Evolutionary conservation across 163 green algal genomes (phyloP), one percentile per base, ranked within the genome.

Genomic region (Chlamydomonas reinhardtii): DNA sequence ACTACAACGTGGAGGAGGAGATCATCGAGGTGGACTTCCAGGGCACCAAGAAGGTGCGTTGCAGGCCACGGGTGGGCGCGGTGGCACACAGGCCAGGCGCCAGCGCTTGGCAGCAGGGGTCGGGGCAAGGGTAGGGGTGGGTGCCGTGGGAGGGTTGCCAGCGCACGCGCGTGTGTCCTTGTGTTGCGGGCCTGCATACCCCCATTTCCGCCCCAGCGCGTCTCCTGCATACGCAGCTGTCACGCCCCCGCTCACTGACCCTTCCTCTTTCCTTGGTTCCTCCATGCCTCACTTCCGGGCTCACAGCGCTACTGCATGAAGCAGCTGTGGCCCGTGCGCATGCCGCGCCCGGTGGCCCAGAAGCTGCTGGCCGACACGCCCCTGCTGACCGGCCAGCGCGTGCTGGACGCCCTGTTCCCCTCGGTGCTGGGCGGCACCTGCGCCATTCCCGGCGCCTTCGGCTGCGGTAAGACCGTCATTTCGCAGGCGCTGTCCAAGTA

Each of bases 391-490:
- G 98, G 98, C 14, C 98, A 99, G 93, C 94, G 98, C 70, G 97
- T 99, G 76, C 94, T 99, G 89, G 98, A 99, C 82, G 95, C 91
- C 0, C 95, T 99, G 19, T 99, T 99, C 94, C 98, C 98, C 59
- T 97, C 96, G 31, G 98, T 99, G 66, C 94, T 99, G 76, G 98
- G 98, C 61, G 98, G 98, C 35, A 99, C 98, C 24, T 99, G 98
- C 91, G 95, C 97, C 84, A 99, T 99, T 78, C 98, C 98, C 20
- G 98, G 98, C 61, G 98, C 98, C 15, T 99, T 99, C 87, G 98
- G 98, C 20, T 99, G 98, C 91, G 98, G 98, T 81, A 99, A 99
- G 93, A 99, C 98, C 24, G 98, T 99, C 74, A 99, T 99, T 89
- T 97, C 87, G 39, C 93, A 98, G 92, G 98, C 98, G n/a, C 94